Evolutionary conservation across 139 green algal species (phyloP), one percentile per base, ranked within the genome.

Genomic region (Diplosphaera chodatii): DNA sequence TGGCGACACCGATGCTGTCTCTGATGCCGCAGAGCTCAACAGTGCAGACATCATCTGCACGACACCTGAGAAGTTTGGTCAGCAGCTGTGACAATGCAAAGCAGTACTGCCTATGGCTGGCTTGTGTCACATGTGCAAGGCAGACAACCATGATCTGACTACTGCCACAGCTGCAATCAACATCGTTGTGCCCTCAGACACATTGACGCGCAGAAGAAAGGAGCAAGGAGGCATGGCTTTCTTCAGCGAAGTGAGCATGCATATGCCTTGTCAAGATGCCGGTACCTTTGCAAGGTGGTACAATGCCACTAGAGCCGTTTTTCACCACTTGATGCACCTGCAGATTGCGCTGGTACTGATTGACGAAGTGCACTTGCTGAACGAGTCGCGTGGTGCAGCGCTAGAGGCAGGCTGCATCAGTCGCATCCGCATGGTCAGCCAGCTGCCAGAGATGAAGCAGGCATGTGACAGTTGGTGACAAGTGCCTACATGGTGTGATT

Each of bases 291-390:
- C n/a, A n/a, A n/a, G n/a, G n/a, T n/a, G n/a, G n/a, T n/a, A n/a
- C n/a, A n/a, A n/a, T n/a, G n/a, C n/a, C n/a, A n/a, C n/a, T n/a
- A n/a, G n/a, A n/a, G n/a, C n/a, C n/a, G n/a, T n/a, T n/a, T n/a
- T n/a, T n/a, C n/a, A n/a, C n/a, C n/a, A n/a, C n/a, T n/a, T n/a
- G n/a, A n/a, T n/a, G n/a, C n/a, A n/a, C 37, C 6, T 48, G 37
- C 84, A 94, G 86, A 84, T 96, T 25, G 75, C 64, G 0, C 78
- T 97, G 25, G 75, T 97, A 32, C 74, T 97, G 4, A 88, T 98
- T 32, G 93, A 97, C 71, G 92, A 98, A 79, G 90, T 97, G 23
- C 93, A 98, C 69, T 76, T 97, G 55, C 79, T 98, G 30, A 84
- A 80, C 23, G 91, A 97, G 41, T 30, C 69, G 30, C 81, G 93